A percentile compares a stretch with the other conserved stretches of the same genome.
Conservation (phyloP, 2,329 filamentous ascomycete genomes). For the Shiraia sp. region DNA sequence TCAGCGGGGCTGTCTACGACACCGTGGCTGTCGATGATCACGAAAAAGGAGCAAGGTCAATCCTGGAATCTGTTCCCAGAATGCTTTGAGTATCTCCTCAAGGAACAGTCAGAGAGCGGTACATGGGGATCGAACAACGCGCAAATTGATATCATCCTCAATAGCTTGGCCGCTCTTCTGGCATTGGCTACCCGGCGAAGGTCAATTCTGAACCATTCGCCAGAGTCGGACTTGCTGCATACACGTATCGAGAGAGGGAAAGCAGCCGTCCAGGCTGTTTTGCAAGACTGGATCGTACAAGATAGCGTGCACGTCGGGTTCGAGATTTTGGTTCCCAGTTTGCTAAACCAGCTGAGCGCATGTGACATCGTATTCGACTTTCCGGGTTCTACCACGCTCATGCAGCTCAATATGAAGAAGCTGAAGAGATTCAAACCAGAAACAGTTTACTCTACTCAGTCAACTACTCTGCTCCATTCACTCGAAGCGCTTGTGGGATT, state of each 20-base stretch:
- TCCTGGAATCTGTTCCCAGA: constrained; percentile 1
- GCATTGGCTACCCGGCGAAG: constrained; percentile 22
- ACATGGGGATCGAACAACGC: constrained; percentile 23
- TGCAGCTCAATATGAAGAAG: neutral
- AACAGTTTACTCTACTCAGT: constrained; percentile 7
- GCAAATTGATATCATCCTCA: constrained; percentile 41
- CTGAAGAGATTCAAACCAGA: neutral
- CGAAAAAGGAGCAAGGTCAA: constrained; percentile 4
- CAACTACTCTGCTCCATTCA: constrained; percentile 42
- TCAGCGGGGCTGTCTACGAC: constrained; percentile 12
- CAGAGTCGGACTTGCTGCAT: neutral
- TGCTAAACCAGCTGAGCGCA: constrained; percentile 33
- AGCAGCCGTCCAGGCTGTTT: constrained; percentile 3
- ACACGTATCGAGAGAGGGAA: neutral
- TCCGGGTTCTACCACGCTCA: neutral
- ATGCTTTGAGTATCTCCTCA: neutral
- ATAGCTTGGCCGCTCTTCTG: constrained; percentile 40
- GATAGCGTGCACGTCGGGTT: constrained; percentile 39
- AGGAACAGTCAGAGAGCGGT: neutral
- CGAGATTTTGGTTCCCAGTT: constrained; percentile 40
- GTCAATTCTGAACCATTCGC: too few relatives aligned
- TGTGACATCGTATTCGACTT: constrained; percentile 8
- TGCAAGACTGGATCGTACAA: constrained; percentile 36
- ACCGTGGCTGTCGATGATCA: constrained; percentile 20
- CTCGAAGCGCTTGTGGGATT: constrained; percentile 45